Base-by-base conservation (phyloP, 2,329 filamentous ascomycete species). In the Setomelanomma holmii region DNA sequence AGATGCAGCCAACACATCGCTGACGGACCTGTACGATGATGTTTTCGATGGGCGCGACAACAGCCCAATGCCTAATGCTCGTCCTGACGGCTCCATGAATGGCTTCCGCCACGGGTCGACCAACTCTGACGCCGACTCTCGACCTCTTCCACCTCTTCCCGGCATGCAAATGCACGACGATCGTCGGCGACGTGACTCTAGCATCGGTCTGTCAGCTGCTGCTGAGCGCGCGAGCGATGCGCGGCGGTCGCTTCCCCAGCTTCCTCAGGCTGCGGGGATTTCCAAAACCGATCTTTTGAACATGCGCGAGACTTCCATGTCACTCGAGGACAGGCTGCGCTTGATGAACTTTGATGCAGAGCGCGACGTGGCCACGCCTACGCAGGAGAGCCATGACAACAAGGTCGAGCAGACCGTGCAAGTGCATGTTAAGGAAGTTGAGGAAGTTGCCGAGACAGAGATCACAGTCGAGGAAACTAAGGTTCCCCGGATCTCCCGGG, bases 141-240 rank as follows among this genome's bases (percentile, higher is more conserved):
- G 93, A 24, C 93, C 93, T 16, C 82, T 98, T 14, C 93, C 93
- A 27, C 93, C 93, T 40, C 83, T 98, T 40, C 93, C 93, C 5
- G 88, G 84, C 58, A 83, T 84, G 78, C 58, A 68, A 44, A 91
- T 36, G 81, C 83, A 35, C 80, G 93, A 60, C 38, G 73, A 74
- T 19, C 73, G 75, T 27, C 69, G 74, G 75, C 69, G 87, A 76
- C 56, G 79, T 51, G 71, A 82, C 7, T 86, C 87, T 4, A 86
- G 86, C 2, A 81, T 80, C 11, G 85, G 86, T n/a, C 75, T 90
- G 4, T 85, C 88, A 24, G 82, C 85, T n/a, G 86, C 88, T 2
- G 85, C 89, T 20, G 91, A 96, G 71, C 86, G 88, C 42, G 86
- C 87, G 67, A 83, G 86, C 22, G 85, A 84, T 23, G 80, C 83